Evolutionary conservation across 106 monocot species (phyloP).

Genomic region (Hemerocallis citrina): DNA sequence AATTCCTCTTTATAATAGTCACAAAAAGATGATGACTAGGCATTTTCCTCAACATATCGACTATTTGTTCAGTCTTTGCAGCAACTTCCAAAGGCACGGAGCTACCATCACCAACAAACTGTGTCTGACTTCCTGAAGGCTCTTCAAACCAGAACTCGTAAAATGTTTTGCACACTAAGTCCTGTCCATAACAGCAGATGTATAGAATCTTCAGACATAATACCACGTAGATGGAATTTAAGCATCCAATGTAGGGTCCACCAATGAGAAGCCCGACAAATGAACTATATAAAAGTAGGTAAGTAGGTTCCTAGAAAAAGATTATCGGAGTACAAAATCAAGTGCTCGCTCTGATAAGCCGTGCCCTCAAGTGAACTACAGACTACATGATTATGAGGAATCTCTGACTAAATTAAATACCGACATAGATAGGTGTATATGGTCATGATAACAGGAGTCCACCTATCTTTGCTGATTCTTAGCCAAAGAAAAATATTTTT

Average conservation of each 20-base stretch:
- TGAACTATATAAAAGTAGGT: neutral
- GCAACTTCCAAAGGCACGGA: constrained; percentile 91
- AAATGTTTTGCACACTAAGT: constrained; percentile 95
- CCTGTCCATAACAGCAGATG: constrained; percentile 33
- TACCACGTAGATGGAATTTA: neutral
- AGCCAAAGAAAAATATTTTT: no score
- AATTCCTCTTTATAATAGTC: constrained; percentile 78
- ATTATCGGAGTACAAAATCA: neutral
- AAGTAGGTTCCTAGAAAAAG: neutral
- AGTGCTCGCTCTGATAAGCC: neutral
- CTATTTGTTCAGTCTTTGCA: constrained; percentile 92
- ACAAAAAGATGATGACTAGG: constrained; percentile 74
- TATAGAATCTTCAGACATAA: constrained; percentile 4
- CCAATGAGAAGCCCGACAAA: neutral
- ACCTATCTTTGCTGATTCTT: no score
- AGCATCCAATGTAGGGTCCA: neutral
- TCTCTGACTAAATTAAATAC: neutral
- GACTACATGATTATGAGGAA: neutral
- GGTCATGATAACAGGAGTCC: no score
- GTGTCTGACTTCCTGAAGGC: constrained; percentile 63
- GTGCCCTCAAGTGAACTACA: neutral
- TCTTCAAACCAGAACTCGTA: constrained; percentile 99
- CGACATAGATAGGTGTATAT: neutral
- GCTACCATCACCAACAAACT: constrained; percentile 85
- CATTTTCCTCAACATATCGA: constrained; percentile 86